A percentile compares a stretch with the other conserved stretches of the same genome.
These are phyloP conservation scores for Scutellaria minor DNA, from an alignment of 257 asterid species.

Conservation along the genomic window DNA sequence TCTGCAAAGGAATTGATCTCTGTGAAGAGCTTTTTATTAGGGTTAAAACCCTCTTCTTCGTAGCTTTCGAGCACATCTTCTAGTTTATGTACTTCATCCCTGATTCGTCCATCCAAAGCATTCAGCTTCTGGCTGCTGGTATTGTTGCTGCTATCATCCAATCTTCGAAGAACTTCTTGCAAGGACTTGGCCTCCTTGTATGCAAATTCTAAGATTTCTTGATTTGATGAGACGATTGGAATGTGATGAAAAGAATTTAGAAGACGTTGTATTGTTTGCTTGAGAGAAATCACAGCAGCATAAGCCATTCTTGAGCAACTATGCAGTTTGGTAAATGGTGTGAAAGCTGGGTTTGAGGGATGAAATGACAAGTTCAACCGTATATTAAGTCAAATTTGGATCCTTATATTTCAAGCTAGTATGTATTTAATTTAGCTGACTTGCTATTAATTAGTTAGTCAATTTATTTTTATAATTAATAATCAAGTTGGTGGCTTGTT, in stretches of 20 bases:
- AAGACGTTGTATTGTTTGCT: conserved; percentile 12
- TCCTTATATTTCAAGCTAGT: too few species aligned
- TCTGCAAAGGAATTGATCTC: background rate
- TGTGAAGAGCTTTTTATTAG: background rate
- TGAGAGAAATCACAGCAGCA: background rate
- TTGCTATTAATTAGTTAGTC: too few species aligned
- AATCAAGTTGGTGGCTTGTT: too few species aligned
- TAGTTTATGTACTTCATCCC: background rate
- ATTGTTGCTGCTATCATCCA: background rate
- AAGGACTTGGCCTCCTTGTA: background rate
- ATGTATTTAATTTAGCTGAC: too few species aligned
- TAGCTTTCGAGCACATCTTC: conserved; percentile 8
- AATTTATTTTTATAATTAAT: too few species aligned
- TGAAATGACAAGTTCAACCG: too few species aligned
- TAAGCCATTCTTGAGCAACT: conserved; percentile 6
- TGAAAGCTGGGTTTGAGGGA: too few species aligned
- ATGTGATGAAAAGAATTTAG: background rate
- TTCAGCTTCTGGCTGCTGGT: background rate
- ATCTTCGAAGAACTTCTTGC: background rate
- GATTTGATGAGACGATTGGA: background rate
- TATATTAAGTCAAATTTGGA: too few species aligned
- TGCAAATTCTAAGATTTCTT: conserved; percentile 6
- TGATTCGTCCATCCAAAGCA: background rate
- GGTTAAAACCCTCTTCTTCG: background rate
- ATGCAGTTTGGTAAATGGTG: too few species aligned